These are phyloP conservation scores for Porcisia deanei DNA, from an alignment of 208 protist genomes.

Conservation along the genomic window DNA sequence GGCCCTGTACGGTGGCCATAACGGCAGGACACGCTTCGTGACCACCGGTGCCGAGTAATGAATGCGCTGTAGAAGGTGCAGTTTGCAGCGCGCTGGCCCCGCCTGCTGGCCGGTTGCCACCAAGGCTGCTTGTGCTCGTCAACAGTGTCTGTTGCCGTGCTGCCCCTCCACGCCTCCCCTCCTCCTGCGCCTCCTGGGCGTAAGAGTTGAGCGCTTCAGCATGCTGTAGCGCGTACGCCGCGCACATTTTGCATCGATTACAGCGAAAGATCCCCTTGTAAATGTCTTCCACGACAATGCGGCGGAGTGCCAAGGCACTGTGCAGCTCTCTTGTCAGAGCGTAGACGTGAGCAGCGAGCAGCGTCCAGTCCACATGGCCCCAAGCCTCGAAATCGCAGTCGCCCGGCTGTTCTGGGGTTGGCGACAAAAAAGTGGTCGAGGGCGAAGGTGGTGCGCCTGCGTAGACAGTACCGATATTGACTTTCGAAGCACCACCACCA, in stretches of 20 bases:
- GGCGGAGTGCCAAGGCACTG: constrained; percentile 11
- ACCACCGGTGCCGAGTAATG: background rate
- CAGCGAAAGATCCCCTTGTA: background rate
- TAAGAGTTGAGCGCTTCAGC: background rate
- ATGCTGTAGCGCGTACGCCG: constrained; percentile 15
- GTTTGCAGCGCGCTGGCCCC: background rate
- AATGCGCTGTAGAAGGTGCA: background rate
- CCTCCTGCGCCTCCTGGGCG: constrained; percentile 6
- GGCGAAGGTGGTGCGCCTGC: background rate
- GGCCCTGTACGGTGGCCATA: constrained; percentile 1
- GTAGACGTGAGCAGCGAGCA: constrained; percentile 33
- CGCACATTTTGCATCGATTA: constrained; percentile 10
- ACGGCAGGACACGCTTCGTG: background rate
- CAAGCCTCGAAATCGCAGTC: background rate
- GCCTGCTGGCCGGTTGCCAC: background rate
- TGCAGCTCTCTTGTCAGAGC: constrained; percentile 19
- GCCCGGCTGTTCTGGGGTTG: background rate
- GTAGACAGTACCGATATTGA: background rate
- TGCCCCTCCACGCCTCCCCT: constrained; percentile 2
- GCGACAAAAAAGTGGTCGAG: background rate
- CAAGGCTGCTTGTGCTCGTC: no score
- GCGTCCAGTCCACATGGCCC: constrained; percentile 25
- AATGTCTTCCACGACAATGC: constrained; percentile 16
- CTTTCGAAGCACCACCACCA: background rate
- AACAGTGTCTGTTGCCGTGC: background rate